A percentile compares a stretch with the other conserved stretches of the same genome.
phyloP scores from a whole-genome alignment of 139 green algal genomes.

The Chlorella sp. region DNA sequence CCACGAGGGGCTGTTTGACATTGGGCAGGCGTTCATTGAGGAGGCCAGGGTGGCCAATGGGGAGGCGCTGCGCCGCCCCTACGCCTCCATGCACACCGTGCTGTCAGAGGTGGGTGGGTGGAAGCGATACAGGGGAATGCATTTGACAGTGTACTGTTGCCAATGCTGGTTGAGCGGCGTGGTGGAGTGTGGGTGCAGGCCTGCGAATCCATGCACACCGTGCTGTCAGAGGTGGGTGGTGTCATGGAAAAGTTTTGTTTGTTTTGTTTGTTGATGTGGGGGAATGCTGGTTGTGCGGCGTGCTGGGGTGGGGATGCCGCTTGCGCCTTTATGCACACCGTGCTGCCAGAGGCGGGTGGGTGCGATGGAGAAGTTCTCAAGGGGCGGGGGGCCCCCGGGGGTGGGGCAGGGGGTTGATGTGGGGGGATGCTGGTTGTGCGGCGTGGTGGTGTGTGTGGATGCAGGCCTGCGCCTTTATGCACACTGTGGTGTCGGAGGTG shows the following conservation, averaged over 20 bases:
- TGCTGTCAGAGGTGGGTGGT: too few species aligned
- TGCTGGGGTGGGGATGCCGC: too few species aligned
- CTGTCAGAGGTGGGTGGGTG: slow-evolving; percentile 73
- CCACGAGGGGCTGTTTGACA: slow-evolving; percentile 82
- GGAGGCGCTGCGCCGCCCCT: slow-evolving; percentile 67
- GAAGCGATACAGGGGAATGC: background rate
- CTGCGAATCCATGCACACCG: too few species aligned
- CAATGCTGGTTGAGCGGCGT: background rate
- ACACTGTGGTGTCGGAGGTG: background rate
- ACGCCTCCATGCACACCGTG: slow-evolving; percentile 81
- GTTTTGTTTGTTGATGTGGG: too few species aligned
- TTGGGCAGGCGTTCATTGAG: slow-evolving; percentile 79
- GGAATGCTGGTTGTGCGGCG: too few species aligned
- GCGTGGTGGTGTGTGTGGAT: too few species aligned
- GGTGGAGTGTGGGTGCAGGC: too few species aligned
- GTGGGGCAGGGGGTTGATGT: too few species aligned
- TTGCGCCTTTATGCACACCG: slow-evolving; percentile 81
- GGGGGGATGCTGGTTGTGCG: background rate
- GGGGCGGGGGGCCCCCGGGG: too few species aligned
- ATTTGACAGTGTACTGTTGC: too few species aligned
- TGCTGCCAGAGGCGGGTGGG: slow-evolving; percentile 79
- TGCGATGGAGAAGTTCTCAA: background rate
- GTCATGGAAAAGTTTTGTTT: too few species aligned
- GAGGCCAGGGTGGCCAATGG: slow-evolving; percentile 76
- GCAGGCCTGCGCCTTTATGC: too few species aligned